These are phyloP conservation scores for Trichoderma cornu-damae DNA, from an alignment of 2,329 filamentous ascomycete species.

Conservation along the genomic window DNA sequence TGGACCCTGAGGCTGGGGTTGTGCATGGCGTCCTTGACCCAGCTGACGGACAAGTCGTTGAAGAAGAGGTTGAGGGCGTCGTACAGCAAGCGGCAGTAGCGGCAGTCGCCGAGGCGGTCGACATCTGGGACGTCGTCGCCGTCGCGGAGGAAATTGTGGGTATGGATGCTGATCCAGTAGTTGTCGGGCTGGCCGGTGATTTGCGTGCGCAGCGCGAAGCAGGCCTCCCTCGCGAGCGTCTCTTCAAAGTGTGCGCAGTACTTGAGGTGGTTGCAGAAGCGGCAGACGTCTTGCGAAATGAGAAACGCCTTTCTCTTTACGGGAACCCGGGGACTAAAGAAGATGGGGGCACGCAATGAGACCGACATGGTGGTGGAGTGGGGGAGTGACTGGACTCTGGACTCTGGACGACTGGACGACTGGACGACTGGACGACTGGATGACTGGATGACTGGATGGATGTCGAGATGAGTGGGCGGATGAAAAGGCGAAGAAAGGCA, in stretches of 20 bases:
- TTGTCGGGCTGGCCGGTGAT: background rate
- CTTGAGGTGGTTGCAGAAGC: slow-evolving; percentile 15
- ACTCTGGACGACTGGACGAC: too few species aligned
- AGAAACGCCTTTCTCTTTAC: background rate
- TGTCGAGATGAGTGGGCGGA: too few species aligned
- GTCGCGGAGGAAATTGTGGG: background rate
- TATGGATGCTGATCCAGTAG: background rate
- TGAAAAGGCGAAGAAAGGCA: too few species aligned
- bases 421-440: too few species aligned
- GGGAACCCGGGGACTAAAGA: too few species aligned
- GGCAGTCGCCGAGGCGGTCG: background rate
- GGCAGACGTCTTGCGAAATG: background rate
- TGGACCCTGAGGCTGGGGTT: background rate
- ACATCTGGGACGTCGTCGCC: background rate
- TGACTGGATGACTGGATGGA: too few species aligned
- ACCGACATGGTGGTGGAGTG: too few species aligned
- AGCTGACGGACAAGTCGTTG: background rate
- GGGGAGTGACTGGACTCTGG: too few species aligned
- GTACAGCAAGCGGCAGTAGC: slow-evolving; percentile 10
- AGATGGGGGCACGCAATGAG: too few species aligned
- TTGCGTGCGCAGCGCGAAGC: background rate
- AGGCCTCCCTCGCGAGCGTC: too few species aligned
- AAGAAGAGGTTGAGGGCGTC: slow-evolving; percentile 14
- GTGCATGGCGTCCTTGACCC: background rate
- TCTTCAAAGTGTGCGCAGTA: background rate